Evolutionary conservation across 495 filamentous ascomycete species (phyloP).

Genomic region (Aspergillus homomorphus): DNA sequence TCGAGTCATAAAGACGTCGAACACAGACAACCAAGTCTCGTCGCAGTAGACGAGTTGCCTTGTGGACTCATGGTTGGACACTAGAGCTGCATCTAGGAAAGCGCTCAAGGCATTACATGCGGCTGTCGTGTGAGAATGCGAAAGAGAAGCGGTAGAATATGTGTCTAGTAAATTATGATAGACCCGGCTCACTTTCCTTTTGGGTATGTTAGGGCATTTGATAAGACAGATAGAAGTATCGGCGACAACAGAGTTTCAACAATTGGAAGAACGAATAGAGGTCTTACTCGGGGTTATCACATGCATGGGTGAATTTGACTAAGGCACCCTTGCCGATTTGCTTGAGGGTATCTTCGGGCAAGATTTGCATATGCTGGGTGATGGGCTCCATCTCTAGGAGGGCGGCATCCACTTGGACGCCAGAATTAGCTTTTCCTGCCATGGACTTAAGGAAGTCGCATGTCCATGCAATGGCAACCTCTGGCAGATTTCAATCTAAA

Average conservation of each 20-base stretch:
- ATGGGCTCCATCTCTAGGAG: constrained; percentile 37
- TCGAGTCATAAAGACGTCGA: constrained; percentile 69
- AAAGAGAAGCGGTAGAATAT: constrained; percentile 36
- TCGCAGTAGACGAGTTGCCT: constrained; percentile 45
- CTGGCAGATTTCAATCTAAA: constrained; percentile 9
- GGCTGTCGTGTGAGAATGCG: constrained; percentile 38
- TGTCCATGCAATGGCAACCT: constrained; percentile 13
- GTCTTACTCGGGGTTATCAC: constrained; percentile 37
- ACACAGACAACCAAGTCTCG: constrained; percentile 54
- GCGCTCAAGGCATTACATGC: constrained; percentile 47
- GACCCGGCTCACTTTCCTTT: constrained; percentile 38
- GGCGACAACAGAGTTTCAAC: neutral
- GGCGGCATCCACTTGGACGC: constrained; percentile 10
- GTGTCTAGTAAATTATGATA: constrained; percentile 40
- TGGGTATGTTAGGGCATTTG: constrained; percentile 18
- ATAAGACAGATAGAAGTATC: neutral
- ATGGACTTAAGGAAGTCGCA: constrained; percentile 25
- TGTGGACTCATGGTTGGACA: constrained; percentile 33
- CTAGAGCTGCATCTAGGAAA: constrained; percentile 44
- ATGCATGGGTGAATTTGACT: constrained; percentile 34
- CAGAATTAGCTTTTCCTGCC: constrained; percentile 20
- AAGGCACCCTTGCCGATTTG: constrained; percentile 41
- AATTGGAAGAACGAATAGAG: neutral
- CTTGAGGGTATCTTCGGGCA: constrained; percentile 36
- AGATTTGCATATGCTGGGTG: constrained; percentile 35